phyloP scores from a whole-genome alignment of 306 rosid species.

The Vigna nakashimae region DNA sequence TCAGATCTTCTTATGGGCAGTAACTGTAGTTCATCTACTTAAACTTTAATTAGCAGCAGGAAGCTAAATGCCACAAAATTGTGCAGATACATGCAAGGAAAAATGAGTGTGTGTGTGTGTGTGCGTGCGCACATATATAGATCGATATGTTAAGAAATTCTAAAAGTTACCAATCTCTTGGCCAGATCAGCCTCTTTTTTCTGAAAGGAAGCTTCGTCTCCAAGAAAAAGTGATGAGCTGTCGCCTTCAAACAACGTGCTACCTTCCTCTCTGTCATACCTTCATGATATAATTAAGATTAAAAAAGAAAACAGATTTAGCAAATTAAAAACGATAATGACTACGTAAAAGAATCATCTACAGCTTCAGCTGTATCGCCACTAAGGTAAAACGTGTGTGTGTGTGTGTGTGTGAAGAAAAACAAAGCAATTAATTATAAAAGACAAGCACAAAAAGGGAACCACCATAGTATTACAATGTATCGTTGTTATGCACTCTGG shows the following conservation, averaged over 20 bases:
- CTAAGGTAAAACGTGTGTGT: neutral
- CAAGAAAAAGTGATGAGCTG: conserved; percentile 77
- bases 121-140: too few species aligned
- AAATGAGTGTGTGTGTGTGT: neutral
- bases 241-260: conserved; percentile 80
- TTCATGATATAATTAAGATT: conserved; percentile 43
- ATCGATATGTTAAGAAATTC: conserved; percentile 18
- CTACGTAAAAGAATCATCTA: conserved; percentile 3
- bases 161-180: conserved; percentile 78
- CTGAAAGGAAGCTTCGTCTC: conserved; percentile 90
- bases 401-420: neutral
- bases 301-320: conserved; percentile 7
- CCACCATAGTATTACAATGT: conserved; percentile 22
- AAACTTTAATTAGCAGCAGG: conserved; percentile 14
- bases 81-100: conserved; percentile 22
- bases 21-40: conserved; percentile 20
- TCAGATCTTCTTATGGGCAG: conserved; percentile 3
- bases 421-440: neutral
- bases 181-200: conserved; percentile 99
- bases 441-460: conserved; percentile 20
- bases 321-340: conserved; percentile 21
- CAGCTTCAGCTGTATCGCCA: conserved; percentile 28
- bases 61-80: conserved; percentile 16
- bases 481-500: conserved; percentile 5
- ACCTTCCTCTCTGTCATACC: conserved; percentile 99